Conservation (phyloP, 2,329 filamentous ascomycete species). For the Sclerotinia trifoliorum region DNA sequence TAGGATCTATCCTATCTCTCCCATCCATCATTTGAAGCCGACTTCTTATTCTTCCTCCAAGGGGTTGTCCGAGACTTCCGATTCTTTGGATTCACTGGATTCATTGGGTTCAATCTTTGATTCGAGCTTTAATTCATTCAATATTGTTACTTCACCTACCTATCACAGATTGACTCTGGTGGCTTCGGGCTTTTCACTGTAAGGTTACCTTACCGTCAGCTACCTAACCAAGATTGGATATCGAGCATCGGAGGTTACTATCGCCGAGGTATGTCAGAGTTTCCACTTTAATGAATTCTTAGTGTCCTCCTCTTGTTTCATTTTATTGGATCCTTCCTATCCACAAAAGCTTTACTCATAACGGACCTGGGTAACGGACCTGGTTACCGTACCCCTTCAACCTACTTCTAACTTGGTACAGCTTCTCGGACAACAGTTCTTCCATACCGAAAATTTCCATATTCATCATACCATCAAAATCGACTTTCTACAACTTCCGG, state of each 20-base stretch:
- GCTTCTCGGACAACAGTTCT: slow-evolving; percentile 24
- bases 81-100: no score
- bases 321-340: neutral
- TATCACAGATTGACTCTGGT: no score
- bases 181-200: neutral
- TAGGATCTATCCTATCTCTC: neutral
- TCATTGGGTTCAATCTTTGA: neutral
- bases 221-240: neutral
- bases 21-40: neutral
- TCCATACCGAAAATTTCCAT: slow-evolving; percentile 24
- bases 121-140: no score
- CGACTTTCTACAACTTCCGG: neutral
- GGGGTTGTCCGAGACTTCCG: neutral
- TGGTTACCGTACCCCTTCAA: neutral
- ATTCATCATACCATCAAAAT: slow-evolving; percentile 5
- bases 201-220: no score
- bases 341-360: neutral
- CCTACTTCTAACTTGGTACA: slow-evolving; percentile 19
- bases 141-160: neutral
- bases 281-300: neutral
- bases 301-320: neutral
- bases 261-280: slow-evolving; percentile 16
- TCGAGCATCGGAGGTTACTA: slow-evolving; percentile 19
- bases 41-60: neutral
- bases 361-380: neutral